Percentiles rank a stretch among this genome's conserved stretches.
Conservation (phyloP, 108 stramenopile species). For the Cyclotella choctawhatcheeana region DNA sequence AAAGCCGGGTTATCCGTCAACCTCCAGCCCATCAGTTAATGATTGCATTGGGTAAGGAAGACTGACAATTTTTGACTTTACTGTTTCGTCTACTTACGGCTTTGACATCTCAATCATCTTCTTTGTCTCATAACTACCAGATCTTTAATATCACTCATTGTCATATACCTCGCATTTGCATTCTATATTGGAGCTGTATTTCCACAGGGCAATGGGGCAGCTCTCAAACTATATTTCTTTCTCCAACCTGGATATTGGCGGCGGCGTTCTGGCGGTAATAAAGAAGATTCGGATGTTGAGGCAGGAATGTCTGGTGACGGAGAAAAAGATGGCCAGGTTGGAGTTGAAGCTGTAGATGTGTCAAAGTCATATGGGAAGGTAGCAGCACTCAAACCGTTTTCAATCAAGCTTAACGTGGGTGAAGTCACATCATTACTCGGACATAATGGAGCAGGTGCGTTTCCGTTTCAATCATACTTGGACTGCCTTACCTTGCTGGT, state of each 20-base stretch:
- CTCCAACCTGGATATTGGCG: constrained; percentile 55
- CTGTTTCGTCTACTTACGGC: no score
- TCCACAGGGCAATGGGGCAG: constrained; percentile 57
- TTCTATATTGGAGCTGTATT: constrained; percentile 53
- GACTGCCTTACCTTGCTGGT: no score
- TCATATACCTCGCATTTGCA: constrained; percentile 53
- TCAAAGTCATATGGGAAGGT: constrained; percentile 56
- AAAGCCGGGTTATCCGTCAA: constrained; percentile 23
- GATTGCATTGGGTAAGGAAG: constrained; percentile 50
- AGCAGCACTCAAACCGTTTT: constrained; percentile 58
- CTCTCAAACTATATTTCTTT: constrained; percentile 49
- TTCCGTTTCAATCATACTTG: no score
- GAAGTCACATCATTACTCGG: constrained; percentile 66
- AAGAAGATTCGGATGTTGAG: constrained; percentile 1
- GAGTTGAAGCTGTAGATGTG: constrained; percentile 42
- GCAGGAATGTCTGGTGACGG: not conserved
- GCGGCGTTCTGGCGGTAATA: constrained; percentile 2
- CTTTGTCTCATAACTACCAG: no score
- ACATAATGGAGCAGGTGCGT: constrained; percentile 39
- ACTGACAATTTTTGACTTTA: no score
- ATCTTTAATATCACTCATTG: constrained; percentile 37
- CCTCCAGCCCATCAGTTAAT: constrained; percentile 45
- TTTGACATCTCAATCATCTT: no score
- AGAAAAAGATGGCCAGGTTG: constrained; percentile 17
- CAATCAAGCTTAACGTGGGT: constrained; percentile 46